Percentiles rank a stretch among this genome's conserved stretches.
Conservation (phyloP, 148 eudicot species). For the Bassia scoparia region DNA sequence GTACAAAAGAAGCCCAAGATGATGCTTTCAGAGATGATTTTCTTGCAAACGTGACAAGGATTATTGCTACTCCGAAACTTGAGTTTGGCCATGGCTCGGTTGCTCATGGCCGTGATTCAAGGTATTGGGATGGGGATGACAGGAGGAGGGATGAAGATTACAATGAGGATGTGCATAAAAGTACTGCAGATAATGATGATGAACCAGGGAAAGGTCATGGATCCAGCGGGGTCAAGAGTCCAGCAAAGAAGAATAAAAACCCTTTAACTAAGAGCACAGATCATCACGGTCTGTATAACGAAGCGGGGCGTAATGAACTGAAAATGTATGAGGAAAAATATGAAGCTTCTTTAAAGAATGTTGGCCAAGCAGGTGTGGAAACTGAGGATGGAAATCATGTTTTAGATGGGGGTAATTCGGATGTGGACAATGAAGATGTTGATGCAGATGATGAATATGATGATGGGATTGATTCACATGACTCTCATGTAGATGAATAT, state of each 20-base stretch:
- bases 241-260: slow-evolving; percentile 30
- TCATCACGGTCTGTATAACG: slow-evolving; percentile 72
- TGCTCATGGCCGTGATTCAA: slow-evolving; percentile 83
- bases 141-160: slow-evolving; percentile 98
- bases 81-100: slow-evolving; percentile 77
- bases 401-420: slow-evolving; percentile 35
- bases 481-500: slow-evolving; percentile 54
- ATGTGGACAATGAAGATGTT: slow-evolving; percentile 34
- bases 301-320: slow-evolving; percentile 91
- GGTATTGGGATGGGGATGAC: slow-evolving; percentile 96
- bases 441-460: slow-evolving; percentile 85
- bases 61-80: slow-evolving; percentile 44
- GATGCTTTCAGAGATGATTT: slow-evolving; percentile 72
- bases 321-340: slow-evolving; percentile 83
- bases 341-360: slow-evolving; percentile 73
- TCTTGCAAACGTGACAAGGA: slow-evolving; percentile 74
- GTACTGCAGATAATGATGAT: slow-evolving; percentile 32
- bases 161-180: slow-evolving; percentile 57
- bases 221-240: slow-evolving; percentile 26
- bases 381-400: slow-evolving; percentile 30
- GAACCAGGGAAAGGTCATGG: slow-evolving; percentile 36
- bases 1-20: slow-evolving; percentile 35
- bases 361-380: slow-evolving; percentile 37
- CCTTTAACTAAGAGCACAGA: slow-evolving; percentile 31
- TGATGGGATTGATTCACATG: slow-evolving; percentile 80